Conservation (phyloP, 179 eudicot species). For the Drosera spatulata region DNA sequence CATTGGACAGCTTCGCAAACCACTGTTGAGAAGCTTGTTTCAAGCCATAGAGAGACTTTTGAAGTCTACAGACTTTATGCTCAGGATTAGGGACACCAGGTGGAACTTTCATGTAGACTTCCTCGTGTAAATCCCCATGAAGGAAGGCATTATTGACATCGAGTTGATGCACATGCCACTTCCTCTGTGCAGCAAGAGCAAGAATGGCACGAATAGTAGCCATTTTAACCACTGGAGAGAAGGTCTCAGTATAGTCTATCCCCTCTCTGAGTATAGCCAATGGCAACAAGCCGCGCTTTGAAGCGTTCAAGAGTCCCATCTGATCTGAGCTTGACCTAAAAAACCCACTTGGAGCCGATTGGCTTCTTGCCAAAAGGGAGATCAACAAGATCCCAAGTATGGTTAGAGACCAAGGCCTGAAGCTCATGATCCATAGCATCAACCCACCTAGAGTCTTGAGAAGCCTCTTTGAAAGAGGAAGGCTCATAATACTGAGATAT, state of each 20-base stretch:
- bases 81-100: too few relatives aligned
- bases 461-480: neutral
- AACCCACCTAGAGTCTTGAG: neutral
- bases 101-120: too few relatives aligned
- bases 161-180: neutral
- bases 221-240: neutral
- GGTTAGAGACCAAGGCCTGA: neutral
- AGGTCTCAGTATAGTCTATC: neutral
- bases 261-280: neutral
- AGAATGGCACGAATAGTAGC: neutral
- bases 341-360: neutral
- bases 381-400: neutral
- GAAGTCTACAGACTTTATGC: neutral
- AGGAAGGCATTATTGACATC: neutral
- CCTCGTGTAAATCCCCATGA: too few relatives aligned
- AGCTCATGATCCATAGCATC: neutral
- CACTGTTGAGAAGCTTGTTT: neutral
- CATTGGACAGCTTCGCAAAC: too few relatives aligned
- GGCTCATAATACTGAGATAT: neutral
- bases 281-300: conserved; percentile 1
- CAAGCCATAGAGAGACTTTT: neutral
- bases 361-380: neutral
- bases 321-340: neutral
- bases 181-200: neutral
- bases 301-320: neutral